These are phyloP conservation scores for Aspergillus panamensis DNA, from an alignment of 495 filamentous ascomycete genomes.

Conservation along the genomic window DNA sequence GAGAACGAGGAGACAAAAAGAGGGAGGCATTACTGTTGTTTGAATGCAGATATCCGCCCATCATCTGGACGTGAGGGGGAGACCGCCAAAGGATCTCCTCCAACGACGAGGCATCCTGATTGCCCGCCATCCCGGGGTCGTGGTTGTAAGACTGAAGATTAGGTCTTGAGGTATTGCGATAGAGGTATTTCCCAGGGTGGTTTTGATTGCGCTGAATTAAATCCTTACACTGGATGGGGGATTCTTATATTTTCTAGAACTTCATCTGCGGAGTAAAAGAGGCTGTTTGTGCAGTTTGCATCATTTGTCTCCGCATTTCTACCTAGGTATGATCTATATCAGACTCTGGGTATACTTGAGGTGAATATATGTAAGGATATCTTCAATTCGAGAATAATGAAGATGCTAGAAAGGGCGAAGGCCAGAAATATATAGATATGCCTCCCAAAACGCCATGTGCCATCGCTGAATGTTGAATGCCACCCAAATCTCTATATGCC, in stretches of 20 bases:
- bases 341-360: too few species aligned
- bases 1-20: neutral
- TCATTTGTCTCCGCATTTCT: neutral
- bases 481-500: slow-evolving; percentile 14
- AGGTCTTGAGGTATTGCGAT: neutral
- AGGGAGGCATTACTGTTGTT: slow-evolving; percentile 41
- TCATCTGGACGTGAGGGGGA: slow-evolving; percentile 55
- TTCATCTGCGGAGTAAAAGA: slow-evolving; percentile 7
- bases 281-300: slow-evolving; percentile 13
- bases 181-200: neutral
- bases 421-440: neutral
- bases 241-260: neutral
- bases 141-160: neutral
- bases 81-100: slow-evolving; percentile 78
- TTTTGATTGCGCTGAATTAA: neutral
- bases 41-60: slow-evolving; percentile 53
- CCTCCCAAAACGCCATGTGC: slow-evolving; percentile 15
- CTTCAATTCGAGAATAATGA: neutral
- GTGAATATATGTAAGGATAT: neutral
- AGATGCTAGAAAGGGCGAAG: neutral
- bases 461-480: slow-evolving; percentile 39
- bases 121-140: slow-evolving; percentile 25
- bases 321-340: too few species aligned
- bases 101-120: slow-evolving; percentile 55
- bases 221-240: neutral